Percentiles rank a stretch among this genome's conserved stretches.
These are phyloP conservation scores for Colletotrichum tropicale DNA, from an alignment of 2,329 filamentous ascomycete species.

Conservation along the genomic window DNA sequence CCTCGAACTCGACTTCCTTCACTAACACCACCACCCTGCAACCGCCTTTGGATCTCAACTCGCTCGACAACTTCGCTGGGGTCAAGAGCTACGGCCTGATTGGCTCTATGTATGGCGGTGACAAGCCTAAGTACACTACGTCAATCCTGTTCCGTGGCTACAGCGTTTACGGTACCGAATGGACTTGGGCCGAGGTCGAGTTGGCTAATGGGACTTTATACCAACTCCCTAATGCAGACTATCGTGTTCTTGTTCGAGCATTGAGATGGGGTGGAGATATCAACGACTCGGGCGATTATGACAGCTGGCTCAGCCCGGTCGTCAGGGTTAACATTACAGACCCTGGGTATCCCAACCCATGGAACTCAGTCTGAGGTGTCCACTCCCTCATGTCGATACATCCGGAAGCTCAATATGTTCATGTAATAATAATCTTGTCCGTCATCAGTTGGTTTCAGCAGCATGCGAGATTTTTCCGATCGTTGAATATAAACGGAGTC, in stretches of 20 bases:
- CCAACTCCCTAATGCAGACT: constrained; percentile 12
- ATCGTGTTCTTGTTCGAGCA: constrained; percentile 7
- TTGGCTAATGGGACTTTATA: constrained; percentile 6
- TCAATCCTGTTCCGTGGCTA: constrained; percentile 3
- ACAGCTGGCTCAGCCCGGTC: constrained; percentile 13
- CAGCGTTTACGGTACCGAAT: not conserved
- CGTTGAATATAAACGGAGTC: not conserved
- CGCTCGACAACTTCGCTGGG: not conserved
- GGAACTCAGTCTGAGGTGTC: not conserved
- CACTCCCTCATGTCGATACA: not conserved
- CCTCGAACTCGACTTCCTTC: not conserved
- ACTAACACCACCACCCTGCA: not conserved
- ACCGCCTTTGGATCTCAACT: not conserved
- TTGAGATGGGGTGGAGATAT: not conserved
- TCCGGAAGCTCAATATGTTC: not conserved
- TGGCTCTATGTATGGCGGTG: constrained; percentile 1
- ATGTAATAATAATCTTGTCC: not conserved
- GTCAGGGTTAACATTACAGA: constrained; percentile 3
- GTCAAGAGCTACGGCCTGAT: constrained; percentile 8
- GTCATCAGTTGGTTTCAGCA: not conserved
- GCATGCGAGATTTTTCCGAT: not conserved
- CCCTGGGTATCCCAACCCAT: constrained; percentile 1
- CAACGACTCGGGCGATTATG: not conserved
- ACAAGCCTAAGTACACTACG: not conserved
- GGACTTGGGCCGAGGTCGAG: constrained; percentile 8